Base-by-base conservation (phyloP, 805 yeast genomes). In the Diddensiella santjacobensis region DNA sequence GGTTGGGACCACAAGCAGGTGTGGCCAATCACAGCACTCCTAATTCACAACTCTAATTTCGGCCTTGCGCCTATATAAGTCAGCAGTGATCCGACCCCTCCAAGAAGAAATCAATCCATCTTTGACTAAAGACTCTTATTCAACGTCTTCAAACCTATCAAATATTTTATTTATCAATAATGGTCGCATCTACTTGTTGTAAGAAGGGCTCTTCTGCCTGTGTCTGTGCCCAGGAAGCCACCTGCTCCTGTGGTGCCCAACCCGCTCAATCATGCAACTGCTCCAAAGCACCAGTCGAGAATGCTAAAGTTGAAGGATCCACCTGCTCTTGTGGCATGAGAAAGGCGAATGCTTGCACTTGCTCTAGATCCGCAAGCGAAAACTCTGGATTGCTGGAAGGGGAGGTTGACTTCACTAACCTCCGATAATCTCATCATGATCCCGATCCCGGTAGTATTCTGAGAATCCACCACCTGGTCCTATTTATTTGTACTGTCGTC, bases 241-340 rank as follows among this genome's bases (percentile, higher is more conserved):
- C 78, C 55, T 79, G 84, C 68, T 79, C 84, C 20, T 79, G 84
- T 65, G 82, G 81, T 17, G 71, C 75, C 48, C 72, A 72, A 54
- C 80, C 84, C 31, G 84, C 84, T 48, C 72, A 75, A 59, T 65
- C 76, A 52, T 79, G 84, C 63, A 70, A 65, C 66, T 79, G 84
- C 68, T 66, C 69, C 47, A 72, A 71, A 60, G 76, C 84, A 40
- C 56, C 72, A 20, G 63, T 58, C 42, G 84, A 79, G 67, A 79
- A 79, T 61, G 73, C 67, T 45, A 61, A 61, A 37, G 77, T 78
- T 31, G 52, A 72, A 23, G 62, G 64, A n/a, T 62, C 65, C 26
- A 70, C 83, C 33, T 79, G 84, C 67, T 71, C 81, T 15, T 79
- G 84, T 59, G 84, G 84, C 38, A 73, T 70, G 70, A 76, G 84